These are phyloP conservation scores for Venturia effusa DNA, from an alignment of 2,329 filamentous ascomycete species.

Conservation along the genomic window DNA sequence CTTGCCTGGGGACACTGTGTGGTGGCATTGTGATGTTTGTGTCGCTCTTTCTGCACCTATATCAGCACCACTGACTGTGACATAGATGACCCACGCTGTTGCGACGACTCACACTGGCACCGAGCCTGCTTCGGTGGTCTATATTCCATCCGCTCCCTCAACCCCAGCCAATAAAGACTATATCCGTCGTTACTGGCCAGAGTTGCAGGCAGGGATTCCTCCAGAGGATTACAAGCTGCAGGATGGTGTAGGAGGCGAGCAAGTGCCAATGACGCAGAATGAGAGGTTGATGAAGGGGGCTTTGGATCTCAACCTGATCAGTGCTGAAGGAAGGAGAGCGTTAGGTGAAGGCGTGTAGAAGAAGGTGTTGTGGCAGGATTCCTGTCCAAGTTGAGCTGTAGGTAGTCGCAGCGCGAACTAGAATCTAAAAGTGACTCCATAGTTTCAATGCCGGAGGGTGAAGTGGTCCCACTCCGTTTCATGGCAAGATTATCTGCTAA, in stretches of 20 bases:
- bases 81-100: background rate
- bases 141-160: background rate
- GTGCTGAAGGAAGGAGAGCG: background rate
- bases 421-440: too few species aligned
- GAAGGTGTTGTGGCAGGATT: too few species aligned
- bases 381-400: too few species aligned
- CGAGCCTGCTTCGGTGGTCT: background rate
- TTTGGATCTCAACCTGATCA: background rate
- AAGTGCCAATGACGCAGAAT: background rate
- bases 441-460: too few species aligned
- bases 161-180: background rate
- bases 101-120: background rate
- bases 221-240: background rate
- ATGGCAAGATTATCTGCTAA: too few species aligned
- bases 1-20: constrained; percentile 30
- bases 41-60: background rate
- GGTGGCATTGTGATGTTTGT: constrained; percentile 31
- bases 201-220: background rate
- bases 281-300: background rate
- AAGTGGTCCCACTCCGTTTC: too few species aligned
- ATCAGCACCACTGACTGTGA: background rate
- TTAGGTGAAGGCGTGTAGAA: background rate
- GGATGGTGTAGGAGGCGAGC: background rate
- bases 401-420: too few species aligned
- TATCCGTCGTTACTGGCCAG: background rate